Base-by-base conservation (phyloP, 176 grass and related monocot genomes). In the Melocanna baccifera region DNA sequence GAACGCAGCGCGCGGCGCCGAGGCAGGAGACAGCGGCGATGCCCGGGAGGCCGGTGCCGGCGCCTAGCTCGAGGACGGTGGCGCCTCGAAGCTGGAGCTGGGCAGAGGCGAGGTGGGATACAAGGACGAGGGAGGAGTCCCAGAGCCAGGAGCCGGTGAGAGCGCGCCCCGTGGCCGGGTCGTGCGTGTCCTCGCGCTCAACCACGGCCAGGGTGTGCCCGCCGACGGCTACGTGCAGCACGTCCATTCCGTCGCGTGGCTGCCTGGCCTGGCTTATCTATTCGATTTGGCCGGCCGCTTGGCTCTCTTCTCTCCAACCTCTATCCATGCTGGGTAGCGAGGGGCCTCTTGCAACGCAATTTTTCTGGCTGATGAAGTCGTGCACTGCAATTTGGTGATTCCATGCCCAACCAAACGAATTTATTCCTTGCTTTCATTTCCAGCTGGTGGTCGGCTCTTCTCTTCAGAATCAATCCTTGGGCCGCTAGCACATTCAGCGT, bases 91-190 rank as follows among this genome's bases (percentile, higher is more conserved):
- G 84, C n/a, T 5, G 1, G 62, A 14, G 22, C 26, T 23, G 29
- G 36, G 29, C 29, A 62, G 64, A 26, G 32, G 84, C 78, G n/a
- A 93, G 83, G 84, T 90, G 83, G 16, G 83, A 12, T 11, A 77
- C 70, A 22, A 96, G 87, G 63, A 82, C 78, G 65, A 96, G 42
- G 19, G 91, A 48, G 6, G 94, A 89, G 77, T 96, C 91, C 91
- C 91, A 91, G 62, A 96, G 86, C 91, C 94, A 96, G 2, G 89
- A 93, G 68, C 89, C 89, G 30, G 94, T 93, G 55, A 93, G 84
- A 42, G 85, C 89, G 57, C 73, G 62, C 39, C 90, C 93, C 0
- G 93, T 92, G 80, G 69, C 47, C 45, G 81, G 87, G 78, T 96
- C 91, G 56, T 78, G 66, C 56, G 77, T 85, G 63, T 50, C 81